phyloP scores from a whole-genome alignment of 768 basidiomycete genomes.

The Mycena galericulata region DNA sequence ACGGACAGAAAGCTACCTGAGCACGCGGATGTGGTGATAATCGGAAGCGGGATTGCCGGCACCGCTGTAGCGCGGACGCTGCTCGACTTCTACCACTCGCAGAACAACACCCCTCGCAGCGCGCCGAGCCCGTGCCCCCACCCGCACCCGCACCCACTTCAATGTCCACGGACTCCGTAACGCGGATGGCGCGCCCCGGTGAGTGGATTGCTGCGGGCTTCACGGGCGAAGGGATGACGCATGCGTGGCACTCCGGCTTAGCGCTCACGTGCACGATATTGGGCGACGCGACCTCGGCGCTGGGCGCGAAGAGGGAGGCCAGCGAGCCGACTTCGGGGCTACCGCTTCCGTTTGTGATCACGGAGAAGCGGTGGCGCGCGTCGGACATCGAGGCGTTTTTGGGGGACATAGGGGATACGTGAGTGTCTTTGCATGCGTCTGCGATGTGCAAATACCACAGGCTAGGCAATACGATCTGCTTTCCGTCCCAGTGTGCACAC shows the following conservation, averaged over 20 bases:
- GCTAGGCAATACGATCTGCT: too few relatives aligned
- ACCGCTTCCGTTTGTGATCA: conserved; percentile 24
- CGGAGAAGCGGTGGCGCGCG: conserved; percentile 29
- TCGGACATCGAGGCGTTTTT: conserved; percentile 28
- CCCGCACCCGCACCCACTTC: too few relatives aligned
- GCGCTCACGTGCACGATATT: conserved; percentile 73
- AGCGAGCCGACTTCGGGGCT: not conserved
- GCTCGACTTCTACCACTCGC: too few relatives aligned
- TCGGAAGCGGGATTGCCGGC: conserved; percentile 86
- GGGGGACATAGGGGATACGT: conserved; percentile 2
- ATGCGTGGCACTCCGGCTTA: conserved; percentile 73
- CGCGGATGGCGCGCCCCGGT: conserved; percentile 53
- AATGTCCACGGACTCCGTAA: too few relatives aligned
- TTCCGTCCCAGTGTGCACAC: too few relatives aligned
- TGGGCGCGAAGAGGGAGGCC: not conserved
- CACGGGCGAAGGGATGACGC: conserved; percentile 80
- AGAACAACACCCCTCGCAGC: too few relatives aligned
- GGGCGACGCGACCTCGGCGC: conserved; percentile 44
- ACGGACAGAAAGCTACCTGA: conserved; percentile 44
- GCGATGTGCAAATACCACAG: too few relatives aligned
- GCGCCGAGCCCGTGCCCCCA: too few relatives aligned
- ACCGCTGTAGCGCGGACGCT: conserved; percentile 68
- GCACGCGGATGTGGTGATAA: conserved; percentile 75
- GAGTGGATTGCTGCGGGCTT: conserved; percentile 83
- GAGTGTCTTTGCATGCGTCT: too few relatives aligned